A percentile compares a stretch with the other conserved stretches of the same genome.
These are phyloP conservation scores for Neoarthrinium moseri DNA, from an alignment of 2,329 filamentous ascomycete species.

Conservation along the genomic window DNA sequence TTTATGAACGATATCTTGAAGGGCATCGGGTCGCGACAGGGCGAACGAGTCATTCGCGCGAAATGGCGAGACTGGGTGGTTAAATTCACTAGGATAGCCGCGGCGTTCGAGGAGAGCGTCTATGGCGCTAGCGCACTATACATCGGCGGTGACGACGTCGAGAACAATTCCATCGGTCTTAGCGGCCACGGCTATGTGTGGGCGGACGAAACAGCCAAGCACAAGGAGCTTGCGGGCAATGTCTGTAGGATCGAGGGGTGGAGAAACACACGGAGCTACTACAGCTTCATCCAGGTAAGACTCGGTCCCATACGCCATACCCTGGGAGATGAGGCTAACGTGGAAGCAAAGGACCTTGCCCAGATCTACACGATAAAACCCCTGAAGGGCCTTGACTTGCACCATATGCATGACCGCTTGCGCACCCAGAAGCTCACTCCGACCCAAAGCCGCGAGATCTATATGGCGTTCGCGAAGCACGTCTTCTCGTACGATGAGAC, in stretches of 20 bases:
- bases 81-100: slow-evolving; percentile 88
- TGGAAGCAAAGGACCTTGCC: slow-evolving; percentile 55
- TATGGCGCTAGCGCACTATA: slow-evolving; percentile 90
- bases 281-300: slow-evolving; percentile 82
- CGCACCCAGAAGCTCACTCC: slow-evolving; percentile 77
- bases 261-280: slow-evolving; percentile 93
- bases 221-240: slow-evolving; percentile 85
- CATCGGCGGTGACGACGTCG: slow-evolving; percentile 74
- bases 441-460: slow-evolving; percentile 78
- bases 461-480: slow-evolving; percentile 73
- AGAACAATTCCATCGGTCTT: slow-evolving; percentile 55
- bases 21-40: slow-evolving; percentile 81
- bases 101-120: slow-evolving; percentile 92
- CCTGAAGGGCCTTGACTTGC: slow-evolving; percentile 79
- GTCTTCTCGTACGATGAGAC: slow-evolving; percentile 83
- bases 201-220: slow-evolving; percentile 77
- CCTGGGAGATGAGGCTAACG: neutral
- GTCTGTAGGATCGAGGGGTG: slow-evolving; percentile 94
- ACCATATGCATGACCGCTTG: slow-evolving; percentile 90
- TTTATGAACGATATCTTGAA: slow-evolving; percentile 87
- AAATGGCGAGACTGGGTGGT: slow-evolving; percentile 96
- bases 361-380: slow-evolving; percentile 64
- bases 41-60: slow-evolving; percentile 83
- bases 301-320: neutral
- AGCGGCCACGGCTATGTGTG: slow-evolving; percentile 94